These are phyloP conservation scores for Eucalyptus victrix DNA, from an alignment of 345 rosid genomes.

Conservation along the genomic window DNA sequence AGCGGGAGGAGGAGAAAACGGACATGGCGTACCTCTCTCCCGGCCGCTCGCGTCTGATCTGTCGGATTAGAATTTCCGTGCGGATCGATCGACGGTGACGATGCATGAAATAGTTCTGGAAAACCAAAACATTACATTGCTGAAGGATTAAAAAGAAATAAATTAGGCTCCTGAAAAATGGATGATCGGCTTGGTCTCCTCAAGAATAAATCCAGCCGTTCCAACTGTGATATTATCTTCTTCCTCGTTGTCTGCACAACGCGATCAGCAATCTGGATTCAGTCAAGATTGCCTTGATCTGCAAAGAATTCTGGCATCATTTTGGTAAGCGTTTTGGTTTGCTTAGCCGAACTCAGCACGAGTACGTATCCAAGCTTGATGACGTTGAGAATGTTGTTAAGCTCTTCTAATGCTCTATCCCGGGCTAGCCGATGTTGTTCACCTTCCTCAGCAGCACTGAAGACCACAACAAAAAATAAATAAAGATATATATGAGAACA, in stretches of 20 bases:
- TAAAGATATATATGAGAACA: too few species aligned
- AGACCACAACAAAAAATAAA: too few species aligned
- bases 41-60: not conserved
- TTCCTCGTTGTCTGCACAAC: fast-evolving
- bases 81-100: not conserved
- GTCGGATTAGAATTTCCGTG: not conserved
- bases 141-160: too few species aligned
- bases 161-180: too few species aligned
- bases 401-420: too few species aligned
- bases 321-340: fast-evolving
- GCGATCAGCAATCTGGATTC: too few species aligned
- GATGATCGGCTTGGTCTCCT: fast-evolving
- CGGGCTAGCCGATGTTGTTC: fast-evolving
- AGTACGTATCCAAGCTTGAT: fast-evolving
- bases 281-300: too few species aligned
- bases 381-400: too few species aligned
- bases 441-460: too few species aligned
- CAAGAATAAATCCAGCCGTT: too few species aligned
- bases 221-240: too few species aligned
- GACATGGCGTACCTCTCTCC: not conserved
- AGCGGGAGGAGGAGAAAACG: not conserved
- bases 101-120: not conserved
- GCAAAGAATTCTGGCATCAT: fast-evolving
- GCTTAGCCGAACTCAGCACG: fast-evolving
- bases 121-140: too few species aligned